Evolutionary conservation across 441 rosid genomes (phyloP).

Genomic region (Syzygium syzygioides): DNA sequence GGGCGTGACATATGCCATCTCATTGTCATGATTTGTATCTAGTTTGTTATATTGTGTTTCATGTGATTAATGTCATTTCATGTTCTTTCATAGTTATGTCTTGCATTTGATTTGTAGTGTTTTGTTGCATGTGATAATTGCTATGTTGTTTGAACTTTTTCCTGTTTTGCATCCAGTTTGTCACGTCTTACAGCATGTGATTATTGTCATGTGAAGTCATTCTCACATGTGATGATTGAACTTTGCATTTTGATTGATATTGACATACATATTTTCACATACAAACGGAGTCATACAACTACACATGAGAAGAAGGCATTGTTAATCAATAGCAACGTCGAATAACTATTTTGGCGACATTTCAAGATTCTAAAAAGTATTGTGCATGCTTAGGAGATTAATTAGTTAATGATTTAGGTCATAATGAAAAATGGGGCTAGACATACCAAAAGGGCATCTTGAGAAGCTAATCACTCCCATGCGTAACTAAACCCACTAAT

Average conservation of each 20-base stretch:
- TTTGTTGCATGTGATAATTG: not conserved
- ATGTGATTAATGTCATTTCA: not conserved
- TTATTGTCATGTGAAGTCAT: not conserved
- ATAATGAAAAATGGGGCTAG: not conserved
- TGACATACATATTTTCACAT: not conserved
- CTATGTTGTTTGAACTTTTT: not conserved
- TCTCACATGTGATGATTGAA: not conserved
- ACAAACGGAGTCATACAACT: not conserved
- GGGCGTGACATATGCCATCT: not conserved
- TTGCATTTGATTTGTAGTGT: not conserved
- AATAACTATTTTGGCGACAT: not conserved
- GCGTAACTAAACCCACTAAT: not conserved
- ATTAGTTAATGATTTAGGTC: not conserved
- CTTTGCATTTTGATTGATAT: not conserved
- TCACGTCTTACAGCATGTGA: not conserved
- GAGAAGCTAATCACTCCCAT: not conserved
- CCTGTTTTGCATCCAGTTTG: not conserved
- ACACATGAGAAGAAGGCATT: not conserved
- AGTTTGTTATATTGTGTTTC: not conserved
- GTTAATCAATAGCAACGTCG: not conserved
- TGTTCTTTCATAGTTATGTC: not conserved
- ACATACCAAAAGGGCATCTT: not conserved
- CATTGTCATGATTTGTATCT: not conserved
- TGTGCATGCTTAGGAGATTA: not conserved
- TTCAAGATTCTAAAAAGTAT: not conserved